A percentile compares a stretch with the other conserved stretches of the same genome.
These are phyloP conservation scores for Solanum corneliomulleri DNA, from an alignment of 257 asterid species.

Conservation along the genomic window DNA sequence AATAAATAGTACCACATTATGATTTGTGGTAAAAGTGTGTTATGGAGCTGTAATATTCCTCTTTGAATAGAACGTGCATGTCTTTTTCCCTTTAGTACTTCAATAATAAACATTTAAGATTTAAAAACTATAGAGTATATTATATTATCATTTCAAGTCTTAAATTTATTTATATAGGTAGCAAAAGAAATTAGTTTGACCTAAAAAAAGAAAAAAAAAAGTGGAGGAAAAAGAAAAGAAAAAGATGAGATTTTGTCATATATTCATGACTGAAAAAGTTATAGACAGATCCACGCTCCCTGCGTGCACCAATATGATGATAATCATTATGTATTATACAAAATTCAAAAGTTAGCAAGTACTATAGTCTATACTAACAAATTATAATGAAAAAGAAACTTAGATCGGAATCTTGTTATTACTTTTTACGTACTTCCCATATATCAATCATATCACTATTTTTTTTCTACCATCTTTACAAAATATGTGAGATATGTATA, in stretches of 20 bases:
- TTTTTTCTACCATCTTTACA: neutral
- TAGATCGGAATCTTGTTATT: neutral
- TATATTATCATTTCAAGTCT: neutral
- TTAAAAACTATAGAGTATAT: neutral
- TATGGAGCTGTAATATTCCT: neutral
- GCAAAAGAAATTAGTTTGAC: neutral
- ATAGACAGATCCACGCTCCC: neutral
- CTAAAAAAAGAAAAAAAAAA: neutral
- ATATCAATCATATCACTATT: neutral
- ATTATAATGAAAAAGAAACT: neutral
- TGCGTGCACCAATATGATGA: constrained; percentile 4
- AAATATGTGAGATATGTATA: neutral
- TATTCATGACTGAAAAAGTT: neutral
- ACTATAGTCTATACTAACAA: neutral
- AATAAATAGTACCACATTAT: neutral
- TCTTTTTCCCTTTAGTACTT: neutral
- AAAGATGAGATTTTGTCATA: neutral
- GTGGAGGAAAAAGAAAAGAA: neutral
- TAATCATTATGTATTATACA: neutral
- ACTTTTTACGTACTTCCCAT: neutral
- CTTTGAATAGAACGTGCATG: neutral
- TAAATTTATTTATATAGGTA: neutral
- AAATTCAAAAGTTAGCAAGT: neutral
- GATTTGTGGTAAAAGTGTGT: neutral
- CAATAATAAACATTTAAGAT: neutral